Evolutionary conservation across 306 rosid species (phyloP).

Genomic region (Datisca glomerata): DNA sequence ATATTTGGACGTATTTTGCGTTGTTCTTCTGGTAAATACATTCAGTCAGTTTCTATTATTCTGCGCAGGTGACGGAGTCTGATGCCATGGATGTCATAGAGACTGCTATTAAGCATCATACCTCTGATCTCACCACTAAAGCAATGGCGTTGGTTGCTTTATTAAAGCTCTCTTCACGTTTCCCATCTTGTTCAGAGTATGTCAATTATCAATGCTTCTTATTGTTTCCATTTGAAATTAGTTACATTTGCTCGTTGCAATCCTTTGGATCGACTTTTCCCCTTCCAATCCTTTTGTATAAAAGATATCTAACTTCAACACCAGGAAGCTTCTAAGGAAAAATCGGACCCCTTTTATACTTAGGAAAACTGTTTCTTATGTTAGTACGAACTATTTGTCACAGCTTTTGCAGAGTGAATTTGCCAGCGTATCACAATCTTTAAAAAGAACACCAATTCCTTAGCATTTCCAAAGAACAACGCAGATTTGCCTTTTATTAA

Average conservation of each 20-base stretch:
- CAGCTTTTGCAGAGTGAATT: too few relatives aligned
- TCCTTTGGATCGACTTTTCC: slow-evolving; percentile 2
- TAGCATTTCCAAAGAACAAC: too few relatives aligned
- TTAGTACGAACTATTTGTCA: too few relatives aligned
- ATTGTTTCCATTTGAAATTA: slow-evolving; percentile 7
- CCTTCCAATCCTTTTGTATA: not conserved
- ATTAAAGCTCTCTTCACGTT: slow-evolving; percentile 91
- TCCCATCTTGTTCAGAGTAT: slow-evolving; percentile 92
- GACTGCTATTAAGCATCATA: slow-evolving; percentile 54
- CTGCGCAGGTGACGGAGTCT: slow-evolving; percentile 70
- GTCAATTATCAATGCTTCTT: slow-evolving; percentile 16
- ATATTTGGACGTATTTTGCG: too few relatives aligned
- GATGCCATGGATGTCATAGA: slow-evolving; percentile 78
- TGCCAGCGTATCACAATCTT: too few relatives aligned
- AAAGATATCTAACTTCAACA: not conserved
- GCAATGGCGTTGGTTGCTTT: slow-evolving; percentile 86
- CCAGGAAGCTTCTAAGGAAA: not conserved
- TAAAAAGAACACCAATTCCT: too few relatives aligned
- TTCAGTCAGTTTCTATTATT: too few relatives aligned
- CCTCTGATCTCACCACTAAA: slow-evolving; percentile 71
- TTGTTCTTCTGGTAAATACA: not conserved
- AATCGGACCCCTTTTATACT: too few relatives aligned
- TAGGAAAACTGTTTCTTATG: too few relatives aligned
- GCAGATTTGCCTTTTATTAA: too few relatives aligned
- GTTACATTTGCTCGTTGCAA: slow-evolving; percentile 4